These are phyloP conservation scores for Mycocentrospora acerina DNA, from an alignment of 2,329 filamentous ascomycete genomes.

Conservation along the genomic window DNA sequence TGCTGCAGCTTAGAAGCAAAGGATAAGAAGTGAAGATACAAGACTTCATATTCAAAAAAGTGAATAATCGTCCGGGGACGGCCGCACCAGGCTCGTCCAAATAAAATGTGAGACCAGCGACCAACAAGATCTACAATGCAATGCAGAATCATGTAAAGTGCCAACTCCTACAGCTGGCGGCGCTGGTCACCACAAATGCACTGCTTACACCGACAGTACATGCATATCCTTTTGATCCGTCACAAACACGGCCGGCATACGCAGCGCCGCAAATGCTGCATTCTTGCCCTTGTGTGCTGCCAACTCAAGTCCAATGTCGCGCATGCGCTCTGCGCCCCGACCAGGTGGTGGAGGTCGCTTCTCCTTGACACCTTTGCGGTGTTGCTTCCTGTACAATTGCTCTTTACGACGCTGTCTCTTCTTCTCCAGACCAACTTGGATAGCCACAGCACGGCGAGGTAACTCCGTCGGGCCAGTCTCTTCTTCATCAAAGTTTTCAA, in stretches of 20 bases:
- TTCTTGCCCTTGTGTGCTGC: constrained; percentile 63
- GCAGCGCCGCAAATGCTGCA: constrained; percentile 26
- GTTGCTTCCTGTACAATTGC: constrained; percentile 88
- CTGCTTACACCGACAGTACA: constrained; percentile 46
- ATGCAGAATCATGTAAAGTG: constrained; percentile 32
- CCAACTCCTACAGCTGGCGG: constrained; percentile 34
- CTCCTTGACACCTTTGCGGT: constrained; percentile 75
- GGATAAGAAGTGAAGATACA: background rate
- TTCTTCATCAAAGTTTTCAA: constrained; percentile 42
- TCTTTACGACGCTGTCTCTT: constrained; percentile 92
- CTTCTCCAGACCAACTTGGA: constrained; percentile 85
- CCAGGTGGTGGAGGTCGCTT: constrained; percentile 71
- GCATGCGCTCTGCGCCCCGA: constrained; percentile 90
- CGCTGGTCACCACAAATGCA: constrained; percentile 37
- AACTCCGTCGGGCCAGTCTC: constrained; percentile 46
- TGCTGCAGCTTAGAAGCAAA: constrained; percentile 1
- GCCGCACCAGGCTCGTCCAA: constrained; percentile 8
- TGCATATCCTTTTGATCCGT: constrained; percentile 43
- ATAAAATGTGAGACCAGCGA: constrained; percentile 37
- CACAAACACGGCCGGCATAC: constrained; percentile 21
- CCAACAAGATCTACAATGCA: constrained; percentile 33
- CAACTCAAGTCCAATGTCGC: constrained; percentile 84
- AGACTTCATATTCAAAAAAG: constrained; percentile 7
- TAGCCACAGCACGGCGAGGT: constrained; percentile 94
- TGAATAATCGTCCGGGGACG: constrained; percentile 8